phyloP scores from a whole-genome alignment of 805 yeast genomes.

The Hanseniaspora singularis region DNA sequence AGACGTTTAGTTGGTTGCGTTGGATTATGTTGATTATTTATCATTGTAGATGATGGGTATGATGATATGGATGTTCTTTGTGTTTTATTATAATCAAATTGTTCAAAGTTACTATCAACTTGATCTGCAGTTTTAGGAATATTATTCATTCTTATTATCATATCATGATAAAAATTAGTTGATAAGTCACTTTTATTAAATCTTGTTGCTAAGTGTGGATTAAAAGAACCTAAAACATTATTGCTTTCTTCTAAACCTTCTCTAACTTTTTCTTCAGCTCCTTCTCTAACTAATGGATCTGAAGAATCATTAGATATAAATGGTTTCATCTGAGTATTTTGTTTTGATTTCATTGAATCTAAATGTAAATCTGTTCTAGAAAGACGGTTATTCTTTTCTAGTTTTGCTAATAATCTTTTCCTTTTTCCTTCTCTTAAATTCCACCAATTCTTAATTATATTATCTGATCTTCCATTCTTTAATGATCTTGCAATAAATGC shows the following conservation, averaged over 20 bases:
- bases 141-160: too few relatives aligned
- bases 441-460: slow-evolving; percentile 63
- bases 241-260: background rate
- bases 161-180: too few relatives aligned
- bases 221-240: background rate
- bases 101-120: background rate
- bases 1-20: background rate
- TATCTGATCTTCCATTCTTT: slow-evolving; percentile 69
- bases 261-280: too few relatives aligned
- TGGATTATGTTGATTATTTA: background rate
- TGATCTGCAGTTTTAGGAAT: background rate
- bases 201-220: too few relatives aligned
- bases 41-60: background rate
- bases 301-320: background rate
- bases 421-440: slow-evolving; percentile 84
- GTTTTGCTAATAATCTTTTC: slow-evolving; percentile 32
- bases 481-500: slow-evolving; percentile 84
- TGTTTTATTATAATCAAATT: background rate
- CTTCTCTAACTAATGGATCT: background rate
- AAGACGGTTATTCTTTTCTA: background rate
- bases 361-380: too few relatives aligned
- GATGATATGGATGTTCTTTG: background rate
- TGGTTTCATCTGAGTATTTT: too few relatives aligned
- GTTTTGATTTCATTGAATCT: background rate
- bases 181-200: too few relatives aligned